Conservation (phyloP, 2,329 filamentous ascomycete species). For the Botrytis galanthina region DNA sequence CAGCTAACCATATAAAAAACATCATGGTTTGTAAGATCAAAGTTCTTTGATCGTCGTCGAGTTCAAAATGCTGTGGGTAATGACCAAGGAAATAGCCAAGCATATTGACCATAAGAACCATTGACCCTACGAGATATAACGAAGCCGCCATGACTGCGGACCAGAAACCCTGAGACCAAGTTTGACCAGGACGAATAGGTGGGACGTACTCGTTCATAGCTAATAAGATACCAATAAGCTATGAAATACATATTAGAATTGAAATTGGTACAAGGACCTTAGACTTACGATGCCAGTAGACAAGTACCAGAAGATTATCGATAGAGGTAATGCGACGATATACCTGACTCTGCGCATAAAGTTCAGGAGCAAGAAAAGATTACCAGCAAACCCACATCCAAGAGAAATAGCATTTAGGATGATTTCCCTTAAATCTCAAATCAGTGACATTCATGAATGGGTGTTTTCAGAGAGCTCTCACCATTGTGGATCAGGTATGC, state of each 20-base stretch:
- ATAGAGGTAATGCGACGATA: conserved; percentile 63
- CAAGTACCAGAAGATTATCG: conserved; percentile 65
- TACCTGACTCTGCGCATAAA: conserved; percentile 67
- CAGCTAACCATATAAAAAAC: conserved; percentile 67
- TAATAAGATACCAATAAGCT: conserved; percentile 57
- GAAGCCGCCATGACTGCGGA: conserved; percentile 63
- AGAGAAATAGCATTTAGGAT: conserved; percentile 63
- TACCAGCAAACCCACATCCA: conserved; percentile 62
- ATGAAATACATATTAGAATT: conserved; percentile 14
- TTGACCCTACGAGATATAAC: conserved; percentile 60
- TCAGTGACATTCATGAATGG: neutral
- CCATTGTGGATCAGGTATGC: conserved; percentile 61
- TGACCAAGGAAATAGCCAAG: conserved; percentile 65
- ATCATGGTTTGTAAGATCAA: conserved; percentile 69
- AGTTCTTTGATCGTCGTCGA: conserved; percentile 66
- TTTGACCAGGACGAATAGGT: conserved; percentile 46
- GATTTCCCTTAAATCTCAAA: conserved; percentile 47
- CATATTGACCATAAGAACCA: conserved; percentile 68
- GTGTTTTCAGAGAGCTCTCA: conserved; percentile 37
- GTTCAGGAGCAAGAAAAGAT: conserved; percentile 66
- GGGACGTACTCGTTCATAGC: conserved; percentile 55
- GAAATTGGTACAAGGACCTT: conserved; percentile 37
- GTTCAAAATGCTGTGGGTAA: conserved; percentile 64
- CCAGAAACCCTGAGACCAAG: conserved; percentile 68
- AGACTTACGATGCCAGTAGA: conserved; percentile 57